Evolutionary conservation across 352 stramenopile species (phyloP).

Genomic region (Pythium dissotocum): DNA sequence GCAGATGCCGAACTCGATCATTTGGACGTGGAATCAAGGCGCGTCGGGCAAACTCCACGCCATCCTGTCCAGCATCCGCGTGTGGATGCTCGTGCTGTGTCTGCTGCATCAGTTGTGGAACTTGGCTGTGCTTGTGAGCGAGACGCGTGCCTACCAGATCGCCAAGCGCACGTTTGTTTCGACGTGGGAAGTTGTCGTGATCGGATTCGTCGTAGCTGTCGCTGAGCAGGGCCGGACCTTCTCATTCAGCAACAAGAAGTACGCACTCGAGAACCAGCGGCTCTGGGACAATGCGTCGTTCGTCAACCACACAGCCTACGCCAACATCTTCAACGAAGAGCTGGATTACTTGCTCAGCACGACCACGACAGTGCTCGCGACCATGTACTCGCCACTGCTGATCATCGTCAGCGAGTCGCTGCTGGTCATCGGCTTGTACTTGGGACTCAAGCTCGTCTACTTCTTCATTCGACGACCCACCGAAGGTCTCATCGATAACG

Average conservation of each 20-base stretch:
- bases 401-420: slow-evolving; percentile 37
- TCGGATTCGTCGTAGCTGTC: slow-evolving; percentile 31
- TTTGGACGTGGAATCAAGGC: slow-evolving; percentile 44
- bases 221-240: slow-evolving; percentile 34
- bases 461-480: slow-evolving; percentile 5
- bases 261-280: slow-evolving; percentile 42
- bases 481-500: slow-evolving; percentile 16
- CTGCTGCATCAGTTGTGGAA: slow-evolving; percentile 43
- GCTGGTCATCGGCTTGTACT: slow-evolving; percentile 21
- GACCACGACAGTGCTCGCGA: slow-evolving; percentile 21
- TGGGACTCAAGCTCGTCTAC: slow-evolving; percentile 25
- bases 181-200: slow-evolving; percentile 37
- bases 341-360: slow-evolving; percentile 47
- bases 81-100: slow-evolving; percentile 55
- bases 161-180: slow-evolving; percentile 43
- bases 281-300: slow-evolving; percentile 39
- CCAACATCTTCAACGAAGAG: slow-evolving; percentile 56
- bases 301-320: slow-evolving; percentile 28
- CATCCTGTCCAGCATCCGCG: slow-evolving; percentile 36
- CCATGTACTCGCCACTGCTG: slow-evolving; percentile 39
- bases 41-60: slow-evolving; percentile 24
- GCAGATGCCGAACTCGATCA: slow-evolving; percentile 43
- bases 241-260: slow-evolving; percentile 31
- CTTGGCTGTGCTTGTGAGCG: slow-evolving; percentile 28
- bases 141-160: slow-evolving; percentile 46